Percentiles rank a stretch among this genome's conserved stretches.
Evolutionary conservation across 768 basidiomycete species (phyloP).

Genomic region (Boletus sp.): DNA sequence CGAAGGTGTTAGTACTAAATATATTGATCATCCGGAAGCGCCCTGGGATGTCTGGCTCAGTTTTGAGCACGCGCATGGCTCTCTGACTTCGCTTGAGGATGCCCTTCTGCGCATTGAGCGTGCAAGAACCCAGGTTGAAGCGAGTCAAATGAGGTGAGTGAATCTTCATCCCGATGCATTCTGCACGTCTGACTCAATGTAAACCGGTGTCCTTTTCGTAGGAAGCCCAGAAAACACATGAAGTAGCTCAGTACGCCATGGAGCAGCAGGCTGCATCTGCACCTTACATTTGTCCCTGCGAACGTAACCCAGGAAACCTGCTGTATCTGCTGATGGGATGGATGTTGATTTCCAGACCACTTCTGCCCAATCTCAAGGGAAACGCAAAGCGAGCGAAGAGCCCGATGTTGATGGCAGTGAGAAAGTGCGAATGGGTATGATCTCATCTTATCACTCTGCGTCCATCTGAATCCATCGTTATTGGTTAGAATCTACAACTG

Average conservation of each 20-base stretch:
- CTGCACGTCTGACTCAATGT: not conserved
- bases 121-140: conserved; percentile 61
- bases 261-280: conserved; percentile 40
- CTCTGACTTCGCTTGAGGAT: conserved; percentile 60
- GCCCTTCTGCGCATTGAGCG: conserved; percentile 64
- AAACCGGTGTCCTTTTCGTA: conserved; percentile 23
- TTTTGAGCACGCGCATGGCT: conserved; percentile 87
- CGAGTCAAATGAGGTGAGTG: conserved; percentile 55
- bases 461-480: too few species aligned
- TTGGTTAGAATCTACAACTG: conserved; percentile 42
- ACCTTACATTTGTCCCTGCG: conserved; percentile 20
- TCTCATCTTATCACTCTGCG: not conserved
- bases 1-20: conserved; percentile 61
- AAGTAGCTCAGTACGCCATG: conserved; percentile 45
- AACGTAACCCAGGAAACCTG: not conserved
- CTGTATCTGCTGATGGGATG: conserved; percentile 33
- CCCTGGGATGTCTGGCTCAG: conserved; percentile 86
- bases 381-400: conserved; percentile 63
- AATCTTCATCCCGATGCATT: not conserved
- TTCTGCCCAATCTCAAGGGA: conserved; percentile 45
- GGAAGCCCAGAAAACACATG: conserved; percentile 63
- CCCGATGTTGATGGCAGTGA: conserved; percentile 45
- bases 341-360: conserved; percentile 38
- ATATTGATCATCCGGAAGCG: conserved; percentile 93
- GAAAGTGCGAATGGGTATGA: conserved; percentile 57